These are phyloP conservation scores for Arabidopsis hybrid DNA, from an alignment of 441 rosid species.

Conservation along the genomic window DNA sequence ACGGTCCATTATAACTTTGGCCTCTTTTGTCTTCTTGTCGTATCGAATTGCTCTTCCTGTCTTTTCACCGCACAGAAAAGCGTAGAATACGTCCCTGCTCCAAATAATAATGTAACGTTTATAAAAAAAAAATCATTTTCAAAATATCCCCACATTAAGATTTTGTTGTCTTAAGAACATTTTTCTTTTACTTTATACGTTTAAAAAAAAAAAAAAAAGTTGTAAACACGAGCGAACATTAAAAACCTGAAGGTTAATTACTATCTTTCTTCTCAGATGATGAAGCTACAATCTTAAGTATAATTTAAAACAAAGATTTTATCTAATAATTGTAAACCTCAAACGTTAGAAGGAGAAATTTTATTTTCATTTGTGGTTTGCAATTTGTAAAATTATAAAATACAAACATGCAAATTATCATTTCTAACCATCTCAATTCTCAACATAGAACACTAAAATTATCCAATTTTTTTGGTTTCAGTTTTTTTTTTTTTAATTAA, in stretches of 20 bases:
- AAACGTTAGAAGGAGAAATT: background rate
- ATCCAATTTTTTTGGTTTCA: background rate
- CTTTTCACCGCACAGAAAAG: conserved; percentile 36
- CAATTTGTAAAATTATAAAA: background rate
- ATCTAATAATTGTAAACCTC: background rate
- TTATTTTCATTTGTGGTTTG: background rate
- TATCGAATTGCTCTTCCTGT: conserved; percentile 44
- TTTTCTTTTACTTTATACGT: too few relatives aligned
- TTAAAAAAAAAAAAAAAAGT: too few relatives aligned
- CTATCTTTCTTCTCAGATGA: too few relatives aligned
- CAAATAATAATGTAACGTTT: background rate
- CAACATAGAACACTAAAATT: background rate
- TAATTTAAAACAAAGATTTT: background rate
- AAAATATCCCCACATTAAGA: too few relatives aligned
- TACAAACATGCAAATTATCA: too few relatives aligned
- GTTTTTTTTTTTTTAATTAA: too few relatives aligned
- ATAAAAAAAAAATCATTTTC: too few relatives aligned
- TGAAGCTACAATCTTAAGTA: background rate
- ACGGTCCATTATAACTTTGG: conserved; percentile 40
- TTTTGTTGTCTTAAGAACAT: too few relatives aligned
- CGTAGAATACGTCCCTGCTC: conserved; percentile 38
- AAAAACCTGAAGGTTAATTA: too few relatives aligned
- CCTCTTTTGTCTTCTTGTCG: conserved; percentile 35
- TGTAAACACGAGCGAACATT: too few relatives aligned
- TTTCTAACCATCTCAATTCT: background rate